Conservation (phyloP, 495 filamentous ascomycete species). For the Penicillium parvum region DNA sequence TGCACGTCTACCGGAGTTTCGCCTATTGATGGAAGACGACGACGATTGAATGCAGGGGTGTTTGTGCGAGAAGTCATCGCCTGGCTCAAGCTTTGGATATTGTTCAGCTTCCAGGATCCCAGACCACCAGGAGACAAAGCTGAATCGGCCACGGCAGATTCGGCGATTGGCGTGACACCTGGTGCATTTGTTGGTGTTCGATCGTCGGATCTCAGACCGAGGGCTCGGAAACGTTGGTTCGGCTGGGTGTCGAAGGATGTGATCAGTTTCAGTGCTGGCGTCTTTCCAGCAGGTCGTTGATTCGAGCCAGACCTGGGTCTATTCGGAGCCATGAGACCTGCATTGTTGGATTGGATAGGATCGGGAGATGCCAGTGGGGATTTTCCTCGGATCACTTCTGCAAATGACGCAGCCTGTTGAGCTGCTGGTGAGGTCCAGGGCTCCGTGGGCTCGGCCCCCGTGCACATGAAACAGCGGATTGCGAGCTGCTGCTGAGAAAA, state of each 20-base stretch:
- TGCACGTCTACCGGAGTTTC: conserved; percentile 63
- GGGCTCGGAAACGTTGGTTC: conserved; percentile 61
- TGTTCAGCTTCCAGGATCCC: conserved; percentile 62
- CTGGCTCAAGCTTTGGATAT: conserved; percentile 53
- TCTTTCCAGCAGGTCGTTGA: conserved; percentile 56
- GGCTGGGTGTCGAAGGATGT: conserved; percentile 71
- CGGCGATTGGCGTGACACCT: conserved; percentile 83
- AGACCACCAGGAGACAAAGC: conserved; percentile 73
- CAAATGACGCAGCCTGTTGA: conserved; percentile 54
- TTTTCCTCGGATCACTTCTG: conserved; percentile 26
- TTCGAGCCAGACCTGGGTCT: conserved; percentile 25
- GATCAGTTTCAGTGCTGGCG: conserved; percentile 86
- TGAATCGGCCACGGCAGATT: conserved; percentile 83
- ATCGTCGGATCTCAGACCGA: conserved; percentile 61
- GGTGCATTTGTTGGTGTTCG: conserved; percentile 71
- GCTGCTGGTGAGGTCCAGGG: conserved; percentile 82
- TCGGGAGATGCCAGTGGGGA: conserved; percentile 47
- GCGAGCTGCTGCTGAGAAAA: conserved; percentile 85
- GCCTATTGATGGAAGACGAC: conserved; percentile 78
- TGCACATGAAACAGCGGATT: conserved; percentile 86
- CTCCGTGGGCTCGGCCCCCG: conserved; percentile 68
- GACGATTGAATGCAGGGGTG: conserved; percentile 65
- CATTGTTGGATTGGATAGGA: conserved; percentile 25
- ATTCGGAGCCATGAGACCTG: conserved; percentile 22
- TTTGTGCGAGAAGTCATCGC: conserved; percentile 69